Percentiles rank a stretch among this genome's conserved stretches.
These are phyloP conservation scores for Blastobotrys serpentis DNA, from an alignment of 1,139 yeast genomes.

Conservation along the genomic window DNA sequence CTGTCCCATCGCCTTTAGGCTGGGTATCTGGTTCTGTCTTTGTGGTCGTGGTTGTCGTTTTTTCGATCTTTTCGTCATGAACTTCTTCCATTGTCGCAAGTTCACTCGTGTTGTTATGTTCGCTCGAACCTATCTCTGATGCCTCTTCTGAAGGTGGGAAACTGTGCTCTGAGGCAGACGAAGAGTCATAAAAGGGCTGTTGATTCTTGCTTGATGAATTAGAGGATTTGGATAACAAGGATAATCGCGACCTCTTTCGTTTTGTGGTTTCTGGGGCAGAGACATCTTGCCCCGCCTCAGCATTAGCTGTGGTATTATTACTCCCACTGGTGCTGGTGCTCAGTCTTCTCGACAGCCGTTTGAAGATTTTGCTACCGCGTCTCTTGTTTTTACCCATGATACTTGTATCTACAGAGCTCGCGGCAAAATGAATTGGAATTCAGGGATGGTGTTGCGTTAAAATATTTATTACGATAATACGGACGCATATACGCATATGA, in stretches of 20 bases:
- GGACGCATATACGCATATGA: constrained; percentile 10
- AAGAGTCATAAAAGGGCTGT: neutral
- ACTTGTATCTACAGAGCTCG: neutral
- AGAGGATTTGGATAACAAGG: constrained; percentile 4
- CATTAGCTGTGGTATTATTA: neutral
- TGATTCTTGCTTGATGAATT: neutral
- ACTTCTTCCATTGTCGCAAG: neutral
- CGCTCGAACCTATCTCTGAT: neutral
- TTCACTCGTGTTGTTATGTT: neutral
- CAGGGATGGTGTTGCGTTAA: too few species aligned
- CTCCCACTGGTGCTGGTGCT: constrained; percentile 8
- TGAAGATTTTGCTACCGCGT: constrained; percentile 6
- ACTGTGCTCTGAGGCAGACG: neutral
- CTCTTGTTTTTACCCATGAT: constrained; percentile 5
- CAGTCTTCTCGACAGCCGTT: neutral
- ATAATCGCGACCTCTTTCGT: neutral
- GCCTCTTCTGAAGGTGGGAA: neutral
- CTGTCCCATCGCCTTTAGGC: neutral
- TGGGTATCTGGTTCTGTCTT: neutral
- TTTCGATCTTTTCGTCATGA: neutral
- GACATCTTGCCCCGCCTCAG: constrained; percentile 2
- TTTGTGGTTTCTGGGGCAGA: constrained; percentile 6
- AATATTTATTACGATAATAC: too few species aligned
- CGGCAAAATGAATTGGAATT: too few species aligned
- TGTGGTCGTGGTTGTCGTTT: neutral